Evolutionary conservation across 768 basidiomycete species (phyloP), one percentile per base, ranked within the genome.

Genomic region (Pleurotus ostreatus): DNA sequence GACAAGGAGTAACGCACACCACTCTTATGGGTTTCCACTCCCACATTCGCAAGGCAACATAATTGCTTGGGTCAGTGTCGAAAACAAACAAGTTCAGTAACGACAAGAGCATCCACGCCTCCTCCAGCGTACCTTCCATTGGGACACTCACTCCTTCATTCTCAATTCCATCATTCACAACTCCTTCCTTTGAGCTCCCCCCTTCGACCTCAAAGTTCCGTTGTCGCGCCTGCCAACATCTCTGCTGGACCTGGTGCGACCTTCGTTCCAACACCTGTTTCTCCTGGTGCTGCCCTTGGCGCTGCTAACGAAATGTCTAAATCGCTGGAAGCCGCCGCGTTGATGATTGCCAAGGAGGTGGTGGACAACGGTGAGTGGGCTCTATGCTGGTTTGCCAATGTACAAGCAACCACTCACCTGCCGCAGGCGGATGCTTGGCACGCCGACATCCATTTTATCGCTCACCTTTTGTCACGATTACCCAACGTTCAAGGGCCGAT

Each of bases 221-320:
- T 76, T 22, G 74, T 79, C 2, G 74, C 75, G 11, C 75, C 78
- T 7, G 75, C 77, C 46, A 72, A 73, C 60, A 72, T 76, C 3
- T 70, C 75, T 0, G 65, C 72, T 15, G 68, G 74, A 12, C 65
- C 76, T 30, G 70, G 66, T 2, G 65, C 69, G 6, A 62, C 63
- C 5, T 77, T 75, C 9, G 90, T 86, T 0, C 90, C 89, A 1
- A 94, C 92, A 0, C 92, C 92, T 1, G 89, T 93, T 2, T 93
- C 91, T 0, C 92, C 92, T 16, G 89, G 88, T 4, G 86, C 88
- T 1, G 74, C 76, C 0, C 70, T 89, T 30, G 86, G 86, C 3
- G 78, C 81, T 1, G 73, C 82, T 1, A 80, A 81, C 3, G 89
- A 89, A 65, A 83, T 82, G 59, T 79, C 81, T 2, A 85, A 82